Evolutionary conservation across 352 stramenopile genomes (phyloP).

Genomic region (Phytophthora pistaciae): DNA sequence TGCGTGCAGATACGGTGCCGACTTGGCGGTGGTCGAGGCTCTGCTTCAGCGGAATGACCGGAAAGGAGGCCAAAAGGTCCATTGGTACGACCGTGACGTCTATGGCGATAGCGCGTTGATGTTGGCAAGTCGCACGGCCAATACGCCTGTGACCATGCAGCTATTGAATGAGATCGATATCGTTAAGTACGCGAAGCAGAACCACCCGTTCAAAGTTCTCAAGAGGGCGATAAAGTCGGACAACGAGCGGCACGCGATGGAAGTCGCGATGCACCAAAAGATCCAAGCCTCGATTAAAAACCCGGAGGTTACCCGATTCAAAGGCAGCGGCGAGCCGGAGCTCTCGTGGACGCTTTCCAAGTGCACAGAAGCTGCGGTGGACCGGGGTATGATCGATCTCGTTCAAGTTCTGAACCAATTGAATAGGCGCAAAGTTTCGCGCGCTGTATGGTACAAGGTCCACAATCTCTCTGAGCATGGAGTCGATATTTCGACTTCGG

Average conservation of each 20-base stretch:
- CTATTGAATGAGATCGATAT: background rate
- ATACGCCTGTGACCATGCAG: background rate
- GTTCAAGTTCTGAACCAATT: constrained; percentile 12
- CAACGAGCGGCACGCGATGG: background rate
- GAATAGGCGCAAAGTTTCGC: constrained; percentile 9
- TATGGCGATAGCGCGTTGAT: constrained; percentile 16
- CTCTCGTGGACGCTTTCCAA: constrained; percentile 4
- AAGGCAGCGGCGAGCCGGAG: constrained; percentile 9
- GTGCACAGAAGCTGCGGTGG: constrained; percentile 13
- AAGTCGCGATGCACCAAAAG: constrained; percentile 13
- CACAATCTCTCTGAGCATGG: background rate
- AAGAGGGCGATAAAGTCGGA: background rate
- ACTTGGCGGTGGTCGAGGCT: constrained; percentile 8
- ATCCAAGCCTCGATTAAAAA: constrained; percentile 3
- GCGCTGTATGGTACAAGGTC: constrained; percentile 11
- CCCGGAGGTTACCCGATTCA: constrained; percentile 6
- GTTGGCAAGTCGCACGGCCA: constrained; percentile 10
- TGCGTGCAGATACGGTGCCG: constrained; percentile 10
- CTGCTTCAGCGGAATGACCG: constrained; percentile 6
- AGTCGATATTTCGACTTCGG: background rate
- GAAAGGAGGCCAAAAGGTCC: constrained; percentile 18
- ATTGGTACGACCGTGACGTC: constrained; percentile 16
- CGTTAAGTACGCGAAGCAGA: background rate
- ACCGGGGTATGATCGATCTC: constrained; percentile 4
- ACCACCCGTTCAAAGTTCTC: background rate